phyloP scores from a whole-genome alignment of 495 filamentous ascomycete species.

The Cercophora sp. region DNA sequence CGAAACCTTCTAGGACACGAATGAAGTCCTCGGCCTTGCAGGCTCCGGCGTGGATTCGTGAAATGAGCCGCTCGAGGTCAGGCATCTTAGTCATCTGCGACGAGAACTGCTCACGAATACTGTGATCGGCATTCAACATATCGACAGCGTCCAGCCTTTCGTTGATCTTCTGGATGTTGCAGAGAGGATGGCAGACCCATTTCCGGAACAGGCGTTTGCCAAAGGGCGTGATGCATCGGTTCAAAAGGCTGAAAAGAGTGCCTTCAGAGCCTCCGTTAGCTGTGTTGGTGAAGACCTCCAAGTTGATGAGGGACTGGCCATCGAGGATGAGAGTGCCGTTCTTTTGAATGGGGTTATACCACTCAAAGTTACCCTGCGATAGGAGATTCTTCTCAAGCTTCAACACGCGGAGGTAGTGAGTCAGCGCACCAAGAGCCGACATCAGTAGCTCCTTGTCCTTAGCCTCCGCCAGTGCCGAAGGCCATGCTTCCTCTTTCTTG shows the following conservation, averaged over 20 bases:
- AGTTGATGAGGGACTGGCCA: constrained; percentile 93
- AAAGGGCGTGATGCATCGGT: constrained; percentile 93
- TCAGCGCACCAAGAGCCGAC: constrained; percentile 87
- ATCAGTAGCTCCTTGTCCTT: constrained; percentile 79
- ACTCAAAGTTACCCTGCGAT: constrained; percentile 83
- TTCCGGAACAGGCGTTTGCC: constrained; percentile 95
- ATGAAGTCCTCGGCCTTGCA: constrained; percentile 91
- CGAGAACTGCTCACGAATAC: constrained; percentile 75
- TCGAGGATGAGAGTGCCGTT: constrained; percentile 90
- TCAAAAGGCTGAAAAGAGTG: constrained; percentile 84
- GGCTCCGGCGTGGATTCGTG: constrained; percentile 84
- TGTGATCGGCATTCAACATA: constrained; percentile 76
- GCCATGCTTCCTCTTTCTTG: constrained; percentile 68
- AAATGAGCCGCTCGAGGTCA: constrained; percentile 91
- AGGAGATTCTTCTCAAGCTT: constrained; percentile 88
- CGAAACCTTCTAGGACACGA: constrained; percentile 92
- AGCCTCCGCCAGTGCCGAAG: constrained; percentile 64
- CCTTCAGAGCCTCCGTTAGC: constrained; percentile 81
- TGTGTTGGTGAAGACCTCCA: constrained; percentile 94
- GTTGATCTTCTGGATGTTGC: constrained; percentile 82
- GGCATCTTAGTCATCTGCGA: constrained; percentile 84
- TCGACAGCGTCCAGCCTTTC: constrained; percentile 95
- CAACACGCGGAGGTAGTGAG: constrained; percentile 80
- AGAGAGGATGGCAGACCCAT: constrained; percentile 96
- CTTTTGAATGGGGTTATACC: constrained; percentile 92